Evolutionary conservation across 306 rosid genomes (phyloP).

Genomic region (Coriaria nepalensis): DNA sequence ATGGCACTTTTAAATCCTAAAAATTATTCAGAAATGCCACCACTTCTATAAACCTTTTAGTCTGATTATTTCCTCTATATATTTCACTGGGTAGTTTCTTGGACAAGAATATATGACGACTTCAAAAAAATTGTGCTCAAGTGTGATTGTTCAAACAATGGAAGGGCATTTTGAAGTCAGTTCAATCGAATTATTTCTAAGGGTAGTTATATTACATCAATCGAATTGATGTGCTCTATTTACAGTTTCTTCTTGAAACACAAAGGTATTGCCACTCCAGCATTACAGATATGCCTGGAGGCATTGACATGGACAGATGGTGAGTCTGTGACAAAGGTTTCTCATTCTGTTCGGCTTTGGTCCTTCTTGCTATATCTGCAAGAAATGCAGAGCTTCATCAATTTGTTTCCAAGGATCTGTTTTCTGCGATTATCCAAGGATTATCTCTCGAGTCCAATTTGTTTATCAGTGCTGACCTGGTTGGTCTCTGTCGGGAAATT

Average conservation of each 20-base stretch:
- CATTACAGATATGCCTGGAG: slow-evolving; percentile 54
- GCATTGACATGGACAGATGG: slow-evolving; percentile 84
- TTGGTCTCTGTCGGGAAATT: slow-evolving; percentile 84
- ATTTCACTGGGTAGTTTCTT: too few relatives aligned
- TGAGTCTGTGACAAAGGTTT: slow-evolving; percentile 67
- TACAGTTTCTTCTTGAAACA: slow-evolving; percentile 79
- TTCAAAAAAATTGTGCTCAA: too few relatives aligned
- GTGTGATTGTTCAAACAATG: too few relatives aligned
- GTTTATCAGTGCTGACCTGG: slow-evolving; percentile 73
- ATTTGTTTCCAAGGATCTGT: slow-evolving; percentile 74
- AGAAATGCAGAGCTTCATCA: slow-evolving; percentile 50
- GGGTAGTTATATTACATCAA: not conserved
- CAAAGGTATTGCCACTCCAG: slow-evolving; percentile 61
- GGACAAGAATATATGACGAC: too few relatives aligned
- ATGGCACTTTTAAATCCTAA: too few relatives aligned
- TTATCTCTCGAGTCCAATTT: slow-evolving; percentile 90
- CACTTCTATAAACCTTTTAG: too few relatives aligned
- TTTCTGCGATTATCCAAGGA: slow-evolving; percentile 71
- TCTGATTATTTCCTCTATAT: too few relatives aligned
- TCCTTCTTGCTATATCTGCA: slow-evolving; percentile 45
- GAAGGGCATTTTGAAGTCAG: too few relatives aligned
- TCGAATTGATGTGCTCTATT: slow-evolving; percentile 1
- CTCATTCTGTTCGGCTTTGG: slow-evolving; percentile 56
- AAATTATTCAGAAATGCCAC: too few relatives aligned
- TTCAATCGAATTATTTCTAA: too few relatives aligned